phyloP scores from a whole-genome alignment of 2,329 filamentous ascomycete species.

The Chaetomium sp. region DNA sequence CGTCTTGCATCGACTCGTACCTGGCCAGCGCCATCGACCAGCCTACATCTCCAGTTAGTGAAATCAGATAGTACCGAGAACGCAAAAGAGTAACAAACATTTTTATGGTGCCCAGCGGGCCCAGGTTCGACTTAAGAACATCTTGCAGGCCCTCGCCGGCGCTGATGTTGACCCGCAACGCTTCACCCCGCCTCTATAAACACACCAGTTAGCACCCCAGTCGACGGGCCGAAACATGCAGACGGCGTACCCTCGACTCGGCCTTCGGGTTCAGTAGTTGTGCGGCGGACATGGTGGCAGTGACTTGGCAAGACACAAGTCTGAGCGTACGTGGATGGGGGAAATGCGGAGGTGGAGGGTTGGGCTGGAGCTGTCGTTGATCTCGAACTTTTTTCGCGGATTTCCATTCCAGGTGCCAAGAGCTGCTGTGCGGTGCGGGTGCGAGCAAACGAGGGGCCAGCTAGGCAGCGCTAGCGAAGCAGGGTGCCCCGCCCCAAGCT shows the following conservation, averaged over 20 bases:
- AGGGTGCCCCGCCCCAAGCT: constrained; percentile 26
- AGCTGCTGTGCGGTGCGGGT: constrained; percentile 9
- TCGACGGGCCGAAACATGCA: constrained; percentile 6
- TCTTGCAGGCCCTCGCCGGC: constrained; percentile 90
- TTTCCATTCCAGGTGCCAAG: constrained; percentile 31
- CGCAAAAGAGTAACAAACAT: constrained; percentile 60
- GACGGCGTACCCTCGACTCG: constrained; percentile 79
- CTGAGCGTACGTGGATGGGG: constrained; percentile 21
- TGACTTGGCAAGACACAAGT: constrained; percentile 21
- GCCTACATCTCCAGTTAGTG: constrained; percentile 46
- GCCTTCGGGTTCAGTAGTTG: constrained; percentile 99
- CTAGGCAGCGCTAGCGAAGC: constrained; percentile 21
- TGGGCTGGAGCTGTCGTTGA: constrained; percentile 31
- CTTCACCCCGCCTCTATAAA: constrained; percentile 87
- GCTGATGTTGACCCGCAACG: constrained; percentile 93
- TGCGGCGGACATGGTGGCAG: constrained; percentile 79
- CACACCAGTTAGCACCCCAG: constrained; percentile 37
- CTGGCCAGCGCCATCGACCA: constrained; percentile 70
- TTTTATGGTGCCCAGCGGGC: constrained; percentile 91
- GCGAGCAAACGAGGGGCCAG: constrained; percentile 34
- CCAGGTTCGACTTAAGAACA: constrained; percentile 95
- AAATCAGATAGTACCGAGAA: background rate
- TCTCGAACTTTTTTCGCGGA: constrained; percentile 36
- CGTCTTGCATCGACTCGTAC: constrained; percentile 45
- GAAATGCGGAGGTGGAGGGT: constrained; percentile 27